phyloP scores from a whole-genome alignment of 163 green algal genomes.

The Trebouxiophyceae sp. region DNA sequence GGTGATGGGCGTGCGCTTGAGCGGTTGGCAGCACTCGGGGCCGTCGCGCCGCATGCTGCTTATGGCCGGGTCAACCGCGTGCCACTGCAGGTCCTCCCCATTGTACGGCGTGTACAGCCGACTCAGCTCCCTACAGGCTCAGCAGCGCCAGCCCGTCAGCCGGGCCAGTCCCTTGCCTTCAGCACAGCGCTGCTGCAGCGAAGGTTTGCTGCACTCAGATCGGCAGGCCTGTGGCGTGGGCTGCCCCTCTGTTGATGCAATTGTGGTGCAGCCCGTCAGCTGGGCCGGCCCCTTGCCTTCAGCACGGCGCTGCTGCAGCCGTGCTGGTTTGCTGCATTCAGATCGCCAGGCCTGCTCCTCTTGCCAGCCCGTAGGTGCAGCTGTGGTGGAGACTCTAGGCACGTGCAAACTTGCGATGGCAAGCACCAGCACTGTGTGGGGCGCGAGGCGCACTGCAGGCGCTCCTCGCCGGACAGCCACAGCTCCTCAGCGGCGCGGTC shows the following conservation, averaged over 20 bases:
- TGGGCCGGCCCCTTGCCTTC: background rate
- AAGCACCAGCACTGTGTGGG: too few relatives aligned
- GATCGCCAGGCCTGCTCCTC: too few relatives aligned
- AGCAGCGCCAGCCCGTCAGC: background rate
- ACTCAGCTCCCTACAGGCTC: background rate
- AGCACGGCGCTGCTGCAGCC: background rate
- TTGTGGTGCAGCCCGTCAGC: background rate
- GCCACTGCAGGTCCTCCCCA: conserved; percentile 47
- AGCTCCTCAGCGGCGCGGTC: conserved; percentile 17
- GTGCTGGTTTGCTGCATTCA: background rate
- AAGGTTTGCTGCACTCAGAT: background rate
- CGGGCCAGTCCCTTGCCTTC: background rate
- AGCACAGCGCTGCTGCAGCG: background rate
- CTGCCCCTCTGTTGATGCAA: background rate
- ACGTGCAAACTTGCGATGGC: too few relatives aligned
- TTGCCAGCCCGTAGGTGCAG: too few relatives aligned
- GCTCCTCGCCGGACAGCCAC: conserved; percentile 41
- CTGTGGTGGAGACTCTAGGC: background rate
- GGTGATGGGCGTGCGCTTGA: conserved; percentile 7
- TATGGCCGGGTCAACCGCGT: conserved; percentile 56
- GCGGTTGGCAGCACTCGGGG: background rate
- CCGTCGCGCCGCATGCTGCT: conserved; percentile 23
- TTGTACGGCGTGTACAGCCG: conserved; percentile 21
- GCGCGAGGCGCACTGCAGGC: too few relatives aligned
- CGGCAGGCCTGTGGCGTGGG: background rate